Evolutionary conservation across 805 yeast species (phyloP).

Genomic region (Saccharomyces jurei): DNA sequence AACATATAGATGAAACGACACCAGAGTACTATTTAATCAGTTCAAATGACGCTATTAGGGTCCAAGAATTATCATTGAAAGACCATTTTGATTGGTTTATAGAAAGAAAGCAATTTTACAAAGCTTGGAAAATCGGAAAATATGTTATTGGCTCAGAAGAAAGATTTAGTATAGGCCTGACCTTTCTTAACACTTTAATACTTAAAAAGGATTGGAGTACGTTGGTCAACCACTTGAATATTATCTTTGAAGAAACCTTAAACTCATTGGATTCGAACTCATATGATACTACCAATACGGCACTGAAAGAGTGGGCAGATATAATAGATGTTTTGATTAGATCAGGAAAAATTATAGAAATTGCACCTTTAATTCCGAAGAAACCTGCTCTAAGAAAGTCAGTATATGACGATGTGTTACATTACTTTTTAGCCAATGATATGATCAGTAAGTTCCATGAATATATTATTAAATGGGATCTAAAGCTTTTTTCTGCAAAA

Average conservation of each 20-base stretch:
- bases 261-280: background rate
- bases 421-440: slow-evolving; percentile 34
- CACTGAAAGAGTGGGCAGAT: slow-evolving; percentile 49
- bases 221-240: background rate
- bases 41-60: slow-evolving; percentile 74
- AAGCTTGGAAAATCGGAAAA: slow-evolving; percentile 75
- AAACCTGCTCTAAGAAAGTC: slow-evolving; percentile 31
- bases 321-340: slow-evolving; percentile 51
- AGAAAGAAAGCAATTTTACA: slow-evolving; percentile 42
- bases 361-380: slow-evolving; percentile 53
- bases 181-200: slow-evolving; percentile 32
- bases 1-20: slow-evolving; percentile 33
- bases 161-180: slow-evolving; percentile 53
- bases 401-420: slow-evolving; percentile 42
- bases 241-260: background rate
- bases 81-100: slow-evolving; percentile 73
- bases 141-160: slow-evolving; percentile 43
- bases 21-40: slow-evolving; percentile 58
- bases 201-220: slow-evolving; percentile 8
- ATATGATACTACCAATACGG: background rate
- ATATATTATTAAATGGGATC: slow-evolving; percentile 51
- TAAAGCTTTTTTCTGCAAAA: slow-evolving; percentile 41
- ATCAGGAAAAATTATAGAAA: slow-evolving; percentile 35
- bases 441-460: slow-evolving; percentile 34
- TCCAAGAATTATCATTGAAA: slow-evolving; percentile 56